These are phyloP conservation scores for Metarhizium sp. DNA, from an alignment of 2,329 filamentous ascomycete species.

Conservation along the genomic window DNA sequence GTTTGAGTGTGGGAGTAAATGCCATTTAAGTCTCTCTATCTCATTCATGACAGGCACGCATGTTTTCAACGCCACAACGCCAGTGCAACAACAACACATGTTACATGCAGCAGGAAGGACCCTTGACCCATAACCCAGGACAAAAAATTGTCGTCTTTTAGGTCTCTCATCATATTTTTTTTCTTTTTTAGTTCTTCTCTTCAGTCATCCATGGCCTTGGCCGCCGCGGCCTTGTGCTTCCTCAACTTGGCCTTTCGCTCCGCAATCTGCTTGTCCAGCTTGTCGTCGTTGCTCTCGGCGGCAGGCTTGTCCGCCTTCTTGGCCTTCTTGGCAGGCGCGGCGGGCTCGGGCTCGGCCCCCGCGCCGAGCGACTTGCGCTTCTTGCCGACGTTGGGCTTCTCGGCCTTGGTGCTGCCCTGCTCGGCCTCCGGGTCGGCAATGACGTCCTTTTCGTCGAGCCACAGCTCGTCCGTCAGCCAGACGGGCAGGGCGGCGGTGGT, in stretches of 20 bases:
- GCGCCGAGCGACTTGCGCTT: constrained; percentile 44
- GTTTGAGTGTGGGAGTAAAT: neutral
- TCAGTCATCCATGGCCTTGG: constrained; percentile 39
- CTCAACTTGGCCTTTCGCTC: constrained; percentile 47
- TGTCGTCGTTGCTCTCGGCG: constrained; percentile 39
- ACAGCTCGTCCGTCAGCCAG: constrained; percentile 88
- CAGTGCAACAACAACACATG: constrained; percentile 13
- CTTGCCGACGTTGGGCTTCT: constrained; percentile 55
- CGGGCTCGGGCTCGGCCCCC: constrained; percentile 32
- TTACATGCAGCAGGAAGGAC: constrained; percentile 8
- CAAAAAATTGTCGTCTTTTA: neutral
- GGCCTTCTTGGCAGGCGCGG: constrained; percentile 27
- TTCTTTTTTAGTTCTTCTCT: neutral
- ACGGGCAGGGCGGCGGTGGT: constrained; percentile 85
- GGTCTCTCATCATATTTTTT: constrained; percentile 5
- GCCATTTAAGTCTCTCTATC: neutral
- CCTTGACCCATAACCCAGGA: neutral
- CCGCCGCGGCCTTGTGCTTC: constrained; percentile 50
- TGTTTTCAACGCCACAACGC: constrained; percentile 23
- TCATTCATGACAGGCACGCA: constrained; percentile 3
- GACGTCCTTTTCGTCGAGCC: constrained; percentile 67
- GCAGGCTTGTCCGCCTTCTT: constrained; percentile 23
- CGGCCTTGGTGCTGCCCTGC: constrained; percentile 29
- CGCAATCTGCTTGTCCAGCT: constrained; percentile 49
- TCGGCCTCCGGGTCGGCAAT: constrained; percentile 52